These are phyloP conservation scores for Bonia amplexicaulis DNA, from an alignment of 176 grass and related monocot genomes.

Conservation along the genomic window DNA sequence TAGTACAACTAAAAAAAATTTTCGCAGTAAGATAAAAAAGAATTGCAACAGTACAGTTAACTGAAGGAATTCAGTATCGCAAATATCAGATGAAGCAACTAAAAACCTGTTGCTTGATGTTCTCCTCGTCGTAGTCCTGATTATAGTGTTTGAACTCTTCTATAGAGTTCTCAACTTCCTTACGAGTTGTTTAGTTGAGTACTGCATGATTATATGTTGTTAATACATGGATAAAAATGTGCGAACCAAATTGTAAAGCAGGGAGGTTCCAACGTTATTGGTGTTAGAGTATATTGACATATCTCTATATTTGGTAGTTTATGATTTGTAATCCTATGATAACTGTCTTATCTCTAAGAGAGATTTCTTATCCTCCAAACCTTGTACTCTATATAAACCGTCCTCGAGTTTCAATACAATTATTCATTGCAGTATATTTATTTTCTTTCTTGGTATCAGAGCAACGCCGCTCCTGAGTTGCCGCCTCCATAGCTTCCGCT, in stretches of 20 bases:
- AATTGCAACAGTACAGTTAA: not conserved
- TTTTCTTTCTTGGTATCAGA: no score
- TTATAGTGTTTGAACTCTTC: constrained; percentile 82
- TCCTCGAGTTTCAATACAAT: no score
- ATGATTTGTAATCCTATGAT: no score
- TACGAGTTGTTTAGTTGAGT: constrained; percentile 77
- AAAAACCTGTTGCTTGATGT: constrained; percentile 77
- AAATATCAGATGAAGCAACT: constrained; percentile 14
- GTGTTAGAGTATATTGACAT: no score
- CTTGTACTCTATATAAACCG: no score
- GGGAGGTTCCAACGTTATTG: constrained; percentile 4
- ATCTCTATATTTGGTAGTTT: no score
- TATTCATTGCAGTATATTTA: no score
- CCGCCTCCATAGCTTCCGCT: no score
- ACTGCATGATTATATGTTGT: constrained; percentile 51
- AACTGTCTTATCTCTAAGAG: no score
- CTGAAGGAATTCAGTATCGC: not conserved
- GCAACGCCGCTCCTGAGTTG: no score
- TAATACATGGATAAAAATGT: constrained; percentile 22
- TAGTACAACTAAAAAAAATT: not conserved
- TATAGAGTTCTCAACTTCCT: constrained; percentile 81
- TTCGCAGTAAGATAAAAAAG: not conserved
- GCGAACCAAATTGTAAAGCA: not conserved
- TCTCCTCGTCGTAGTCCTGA: constrained; percentile 83
- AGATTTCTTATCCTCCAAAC: no score